Evolutionary conservation across 2,329 filamentous ascomycete species (phyloP), one percentile per base, ranked within the genome.

Genomic region (Botrytis hyacinthi): DNA sequence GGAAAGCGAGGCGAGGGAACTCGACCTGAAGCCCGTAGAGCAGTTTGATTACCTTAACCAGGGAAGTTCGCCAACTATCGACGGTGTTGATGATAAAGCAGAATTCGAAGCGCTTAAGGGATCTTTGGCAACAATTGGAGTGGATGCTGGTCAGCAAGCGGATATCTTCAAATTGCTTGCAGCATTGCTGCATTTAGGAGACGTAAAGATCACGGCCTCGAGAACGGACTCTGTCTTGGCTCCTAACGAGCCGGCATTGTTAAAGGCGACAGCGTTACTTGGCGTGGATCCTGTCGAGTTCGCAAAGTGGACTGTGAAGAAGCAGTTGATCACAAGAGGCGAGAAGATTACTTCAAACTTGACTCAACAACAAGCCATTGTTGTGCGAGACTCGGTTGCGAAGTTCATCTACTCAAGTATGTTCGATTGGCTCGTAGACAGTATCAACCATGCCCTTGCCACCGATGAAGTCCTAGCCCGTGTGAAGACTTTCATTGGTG

Each of bases 351-450:
- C 93, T 44, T 98, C 96, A 42, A 98, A 98, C 81, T 84, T 99
- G 75, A 97, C 93, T 37, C 94, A 97, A 79, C 93, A 97, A 75
- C 95, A 98, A 83, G 96, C 96, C 44, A 89, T 93, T 54, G 95
- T 99, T 73, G 96, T 99, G 22, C 91, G 95, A 81, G 96, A 99
- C 81, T 99, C 96, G 0, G 96, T 99, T 69, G 95, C 96, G 80
- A 99, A 99, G 83, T 99, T 95, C 84, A 96, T 99, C 77, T 99
- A 99, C 84, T 98, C 96, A 0, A 97, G 95, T 81, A 84, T 99
- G 74, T 99, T 99, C 82, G 96, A 99, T 85, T 99, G 96, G 96
- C 88, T 99, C 37, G 96, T 99, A n/a, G 95, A 98, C 79, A 93
- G 92, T 74, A 98, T 97, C 85, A 99, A 99, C 84, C 87, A 87